Conservation (phyloP, 164 flowering plant species). For the Warburgia ugandensis region DNA sequence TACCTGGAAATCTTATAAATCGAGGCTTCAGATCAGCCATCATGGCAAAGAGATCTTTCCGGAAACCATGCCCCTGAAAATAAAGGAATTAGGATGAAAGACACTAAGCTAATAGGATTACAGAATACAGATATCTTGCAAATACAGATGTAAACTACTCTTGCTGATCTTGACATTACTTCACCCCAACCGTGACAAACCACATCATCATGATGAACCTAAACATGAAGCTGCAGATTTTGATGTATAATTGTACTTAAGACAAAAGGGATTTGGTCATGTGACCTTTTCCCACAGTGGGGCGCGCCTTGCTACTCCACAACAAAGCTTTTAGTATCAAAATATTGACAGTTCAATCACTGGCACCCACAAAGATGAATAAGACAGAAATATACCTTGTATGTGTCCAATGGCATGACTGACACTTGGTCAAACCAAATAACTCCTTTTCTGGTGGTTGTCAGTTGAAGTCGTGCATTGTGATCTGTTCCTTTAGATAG, state of each 20-base stretch:
- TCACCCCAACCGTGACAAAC: background rate
- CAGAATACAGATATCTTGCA: too few relatives aligned
- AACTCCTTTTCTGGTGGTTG: slow-evolving; percentile 57
- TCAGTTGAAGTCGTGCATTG: slow-evolving; percentile 71
- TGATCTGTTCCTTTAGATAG: slow-evolving; percentile 51
- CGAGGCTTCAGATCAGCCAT: slow-evolving; percentile 57
- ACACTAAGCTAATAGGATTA: background rate
- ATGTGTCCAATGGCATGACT: slow-evolving; percentile 79
- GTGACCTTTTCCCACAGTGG: too few relatives aligned
- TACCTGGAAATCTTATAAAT: slow-evolving; percentile 95
- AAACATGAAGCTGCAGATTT: background rate
- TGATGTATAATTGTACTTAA: too few relatives aligned
- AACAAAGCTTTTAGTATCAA: too few relatives aligned
- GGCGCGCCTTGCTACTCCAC: too few relatives aligned
- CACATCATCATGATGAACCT: background rate
- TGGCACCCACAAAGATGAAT: background rate
- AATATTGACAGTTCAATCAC: background rate
- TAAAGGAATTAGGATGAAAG: background rate
- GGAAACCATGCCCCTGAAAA: slow-evolving; percentile 34
- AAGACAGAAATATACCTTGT: slow-evolving; percentile 38
- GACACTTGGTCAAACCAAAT: slow-evolving; percentile 97
- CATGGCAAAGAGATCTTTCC: slow-evolving; percentile 62
- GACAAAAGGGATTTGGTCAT: too few relatives aligned
- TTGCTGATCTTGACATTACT: too few relatives aligned
- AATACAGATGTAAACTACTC: too few relatives aligned